These are phyloP conservation scores for Diplodia seriata DNA, from an alignment of 2,329 filamentous ascomycete genomes.

Conservation along the genomic window DNA sequence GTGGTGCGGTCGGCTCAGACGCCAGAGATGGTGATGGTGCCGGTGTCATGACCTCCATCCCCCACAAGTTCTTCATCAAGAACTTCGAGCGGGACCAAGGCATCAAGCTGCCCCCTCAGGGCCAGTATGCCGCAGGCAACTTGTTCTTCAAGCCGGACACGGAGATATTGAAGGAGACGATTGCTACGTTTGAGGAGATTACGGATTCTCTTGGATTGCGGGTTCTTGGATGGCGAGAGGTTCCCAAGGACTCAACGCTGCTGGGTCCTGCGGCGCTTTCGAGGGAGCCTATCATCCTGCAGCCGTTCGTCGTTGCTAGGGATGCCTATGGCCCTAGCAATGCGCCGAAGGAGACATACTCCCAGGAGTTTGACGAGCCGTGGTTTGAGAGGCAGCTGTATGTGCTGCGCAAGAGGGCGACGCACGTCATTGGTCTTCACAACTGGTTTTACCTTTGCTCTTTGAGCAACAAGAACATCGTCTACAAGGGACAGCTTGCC, in stretches of 20 bases:
- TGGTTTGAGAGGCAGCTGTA: conserved; percentile 93
- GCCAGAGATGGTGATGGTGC: conserved; percentile 97
- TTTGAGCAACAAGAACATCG: conserved; percentile 96
- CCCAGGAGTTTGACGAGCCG: conserved; percentile 80
- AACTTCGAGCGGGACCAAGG: conserved; percentile 93
- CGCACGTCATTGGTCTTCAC: conserved; percentile 90
- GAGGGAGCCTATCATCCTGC: conserved; percentile 91
- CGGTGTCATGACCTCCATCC: conserved; percentile 99
- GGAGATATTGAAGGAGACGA: conserved; percentile 87
- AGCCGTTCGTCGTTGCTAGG: conserved; percentile 90
- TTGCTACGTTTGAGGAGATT: conserved; percentile 91
- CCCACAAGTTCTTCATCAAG: conserved; percentile 98
- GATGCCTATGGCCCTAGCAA: conserved; percentile 83
- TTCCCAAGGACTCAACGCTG: conserved; percentile 90
- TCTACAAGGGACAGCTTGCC: conserved; percentile 96
- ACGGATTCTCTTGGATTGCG: conserved; percentile 86
- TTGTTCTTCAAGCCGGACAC: conserved; percentile 98
- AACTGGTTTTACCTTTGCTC: conserved; percentile 99
- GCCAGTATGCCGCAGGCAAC: conserved; percentile 97
- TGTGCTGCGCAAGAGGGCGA: conserved; percentile 91
- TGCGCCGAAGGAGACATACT: conserved; percentile 78
- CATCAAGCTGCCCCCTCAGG: conserved; percentile 82
- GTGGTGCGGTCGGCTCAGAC: conserved; percentile 96
- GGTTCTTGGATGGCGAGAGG: conserved; percentile 94
- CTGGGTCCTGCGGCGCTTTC: conserved; percentile 92